Conservation (phyloP, 2,329 filamentous ascomycete species). For the Hypocrella siamensis region DNA sequence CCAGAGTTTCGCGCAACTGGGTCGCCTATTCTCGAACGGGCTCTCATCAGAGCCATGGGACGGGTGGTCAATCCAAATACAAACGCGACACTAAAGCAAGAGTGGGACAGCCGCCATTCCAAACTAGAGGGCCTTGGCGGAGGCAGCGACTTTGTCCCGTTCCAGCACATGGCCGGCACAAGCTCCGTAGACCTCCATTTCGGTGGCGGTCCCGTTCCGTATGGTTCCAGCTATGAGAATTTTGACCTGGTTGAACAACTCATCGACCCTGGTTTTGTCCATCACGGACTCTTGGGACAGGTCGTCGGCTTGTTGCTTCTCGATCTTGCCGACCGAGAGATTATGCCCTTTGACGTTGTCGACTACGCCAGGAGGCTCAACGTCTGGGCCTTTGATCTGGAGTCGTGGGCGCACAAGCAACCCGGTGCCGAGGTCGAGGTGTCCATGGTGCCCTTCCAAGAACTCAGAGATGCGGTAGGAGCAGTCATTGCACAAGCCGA, state of each 20-base stretch:
- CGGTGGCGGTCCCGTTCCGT: conserved; percentile 47
- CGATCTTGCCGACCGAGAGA: conserved; percentile 65
- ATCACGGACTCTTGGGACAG: conserved; percentile 67
- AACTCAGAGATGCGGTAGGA: conserved; percentile 38
- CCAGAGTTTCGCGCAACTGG: conserved; percentile 60
- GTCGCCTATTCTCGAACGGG: conserved; percentile 62
- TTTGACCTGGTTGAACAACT: conserved; percentile 71
- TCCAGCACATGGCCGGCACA: conserved; percentile 80
- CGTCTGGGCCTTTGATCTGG: conserved; percentile 50
- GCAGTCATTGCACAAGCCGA: conserved; percentile 33
- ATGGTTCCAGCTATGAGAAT: conserved; percentile 78
- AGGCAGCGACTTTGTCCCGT: conserved; percentile 73
- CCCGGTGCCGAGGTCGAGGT: conserved; percentile 18
- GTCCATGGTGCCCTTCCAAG: conserved; percentile 12
- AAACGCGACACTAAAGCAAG: conserved; percentile 56
- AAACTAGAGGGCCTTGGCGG: conserved; percentile 55
- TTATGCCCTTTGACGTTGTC: conserved; percentile 68
- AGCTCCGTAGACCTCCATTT: conserved; percentile 81
- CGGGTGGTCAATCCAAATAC: conserved; percentile 56
- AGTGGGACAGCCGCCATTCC: conserved; percentile 55
- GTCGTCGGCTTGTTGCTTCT: conserved; percentile 70
- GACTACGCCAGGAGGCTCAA: conserved; percentile 54
- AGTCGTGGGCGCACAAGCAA: conserved; percentile 45
- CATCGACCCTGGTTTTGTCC: conserved; percentile 68
- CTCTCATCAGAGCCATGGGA: conserved; percentile 57